Base-by-base conservation (phyloP, 2,329 filamentous ascomycete genomes). In the Ceratocystis papillata region DNA sequence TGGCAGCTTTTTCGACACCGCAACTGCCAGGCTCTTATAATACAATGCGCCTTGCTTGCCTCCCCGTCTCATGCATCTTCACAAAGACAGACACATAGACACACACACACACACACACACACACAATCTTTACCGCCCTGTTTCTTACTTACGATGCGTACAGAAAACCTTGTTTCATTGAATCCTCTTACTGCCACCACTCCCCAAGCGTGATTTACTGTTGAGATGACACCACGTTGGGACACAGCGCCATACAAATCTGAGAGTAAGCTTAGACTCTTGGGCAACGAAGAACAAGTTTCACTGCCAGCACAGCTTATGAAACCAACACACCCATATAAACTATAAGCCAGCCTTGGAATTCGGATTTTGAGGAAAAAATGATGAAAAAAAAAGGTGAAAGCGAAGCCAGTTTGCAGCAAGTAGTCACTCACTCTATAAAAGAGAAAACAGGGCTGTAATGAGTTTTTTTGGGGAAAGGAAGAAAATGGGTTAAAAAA, bases 381-480 rank as follows among this genome's bases (percentile, higher is more conserved):
- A n/a, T n/a, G n/a, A n/a, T n/a, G 2, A 28, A n/a, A 48, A 7
- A 48, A n/a, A n/a, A 7, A n/a, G 10, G 17, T 17, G 15, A 20
- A n/a, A n/a, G 6, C 5, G 7, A 50, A 20, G 46, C 2, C 17
- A 50, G 20, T 50, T 50, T 50, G 46, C 46, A 3, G 20, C 17
- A 50, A 22, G 15, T 6, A 20, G 46, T 50, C 25, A 55, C 10
- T 3, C 20, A 28, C 0, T 55, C 50, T 55, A 55, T 12, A 55
- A 55, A 55, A 22, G 50, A 55, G 50, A 55, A 55, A 55, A 55
- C 50, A 55, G 50, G 50, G 50, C 50, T 55, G n/a, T 50, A 17
- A 55, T n/a, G 45, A n/a, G 6, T 48, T 7, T 48, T 48, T 17
- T 17, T 5, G 17, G 45, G 50, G n/a, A 50, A 50, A 50, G 33